Percentiles rank a stretch among this genome's conserved stretches.
phyloP scores from a whole-genome alignment of 164 flowering plant genomes.

The Chimonanthus salicifolius region DNA sequence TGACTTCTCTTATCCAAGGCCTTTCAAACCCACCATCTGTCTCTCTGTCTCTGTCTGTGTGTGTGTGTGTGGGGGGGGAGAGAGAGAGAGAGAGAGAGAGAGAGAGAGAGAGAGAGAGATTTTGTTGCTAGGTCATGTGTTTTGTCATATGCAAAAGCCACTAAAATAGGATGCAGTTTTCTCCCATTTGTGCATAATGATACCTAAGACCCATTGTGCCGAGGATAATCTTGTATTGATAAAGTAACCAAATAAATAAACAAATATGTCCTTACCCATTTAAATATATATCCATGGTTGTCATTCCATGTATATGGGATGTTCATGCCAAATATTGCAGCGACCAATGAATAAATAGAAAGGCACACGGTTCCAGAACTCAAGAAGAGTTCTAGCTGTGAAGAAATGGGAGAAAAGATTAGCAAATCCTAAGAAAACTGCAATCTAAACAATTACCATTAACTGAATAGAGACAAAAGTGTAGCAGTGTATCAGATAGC shows the following conservation, averaged over 20 bases:
- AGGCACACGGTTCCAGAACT: slow-evolving; percentile 82
- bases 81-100: too few relatives aligned
- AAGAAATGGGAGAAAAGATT: background rate
- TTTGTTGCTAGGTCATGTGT: too few relatives aligned
- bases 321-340: slow-evolving; percentile 93
- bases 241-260: background rate
- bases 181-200: too few relatives aligned
- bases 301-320: slow-evolving; percentile 85
- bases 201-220: too few relatives aligned
- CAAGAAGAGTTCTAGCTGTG: slow-evolving; percentile 85
- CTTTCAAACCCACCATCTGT: too few relatives aligned
- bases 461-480: background rate
- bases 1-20: too few relatives aligned
- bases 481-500: background rate
- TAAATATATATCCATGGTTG: slow-evolving; percentile 63
- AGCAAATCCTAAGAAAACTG: background rate
- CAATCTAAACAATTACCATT: background rate
- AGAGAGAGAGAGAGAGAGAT: too few relatives aligned
- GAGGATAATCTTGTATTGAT: too few relatives aligned
- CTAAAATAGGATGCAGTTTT: too few relatives aligned
- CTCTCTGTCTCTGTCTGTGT: too few relatives aligned
- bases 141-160: too few relatives aligned
- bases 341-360: slow-evolving; percentile 73
- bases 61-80: too few relatives aligned
- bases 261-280: slow-evolving; percentile 57